A percentile compares a stretch with the other conserved stretches of the same genome.
Conservation (phyloP, 805 yeast genomes). For the Blastobotrys muscicola region DNA sequence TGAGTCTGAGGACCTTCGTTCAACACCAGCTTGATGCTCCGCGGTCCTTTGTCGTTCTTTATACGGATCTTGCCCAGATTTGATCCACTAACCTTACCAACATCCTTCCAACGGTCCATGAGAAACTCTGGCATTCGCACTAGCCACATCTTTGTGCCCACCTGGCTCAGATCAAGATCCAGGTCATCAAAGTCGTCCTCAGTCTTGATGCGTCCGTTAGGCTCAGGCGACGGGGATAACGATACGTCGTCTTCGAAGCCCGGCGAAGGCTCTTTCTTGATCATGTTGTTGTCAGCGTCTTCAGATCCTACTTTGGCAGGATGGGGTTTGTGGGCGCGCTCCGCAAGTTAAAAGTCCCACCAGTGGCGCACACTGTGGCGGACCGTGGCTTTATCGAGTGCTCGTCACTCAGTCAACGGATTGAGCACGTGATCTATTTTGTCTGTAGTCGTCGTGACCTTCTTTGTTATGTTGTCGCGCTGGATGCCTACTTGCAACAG, state of each 20-base stretch:
- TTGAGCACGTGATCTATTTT: too few species aligned
- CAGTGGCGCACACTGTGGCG: too few species aligned
- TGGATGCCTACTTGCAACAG: too few species aligned
- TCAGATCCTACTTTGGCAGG: too few species aligned
- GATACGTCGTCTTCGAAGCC: conserved; percentile 31
- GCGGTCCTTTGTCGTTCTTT: conserved; percentile 23
- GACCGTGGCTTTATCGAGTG: too few species aligned
- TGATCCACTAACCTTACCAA: conserved; percentile 55
- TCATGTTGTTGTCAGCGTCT: too few species aligned
- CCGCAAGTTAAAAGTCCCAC: too few species aligned
- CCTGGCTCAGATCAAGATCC: conserved; percentile 59
- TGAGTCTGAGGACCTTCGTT: conserved; percentile 34
- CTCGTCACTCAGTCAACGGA: too few species aligned
- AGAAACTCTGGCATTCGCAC: conserved; percentile 84
- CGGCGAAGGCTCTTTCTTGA: conserved; percentile 9
- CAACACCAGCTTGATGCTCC: conserved; percentile 29
- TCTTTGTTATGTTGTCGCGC: too few species aligned
- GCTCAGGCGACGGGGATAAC: conserved; percentile 27
- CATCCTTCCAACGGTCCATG: conserved; percentile 70
- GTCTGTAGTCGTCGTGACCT: too few species aligned
- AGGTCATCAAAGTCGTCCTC: conserved; percentile 53
- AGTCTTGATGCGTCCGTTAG: conserved; percentile 20
- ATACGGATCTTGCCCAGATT: conserved; percentile 72
- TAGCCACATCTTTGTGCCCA: conserved; percentile 77
- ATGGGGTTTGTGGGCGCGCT: too few species aligned